phyloP scores from a whole-genome alignment of 805 yeast species.

The Novakomyces olei region DNA sequence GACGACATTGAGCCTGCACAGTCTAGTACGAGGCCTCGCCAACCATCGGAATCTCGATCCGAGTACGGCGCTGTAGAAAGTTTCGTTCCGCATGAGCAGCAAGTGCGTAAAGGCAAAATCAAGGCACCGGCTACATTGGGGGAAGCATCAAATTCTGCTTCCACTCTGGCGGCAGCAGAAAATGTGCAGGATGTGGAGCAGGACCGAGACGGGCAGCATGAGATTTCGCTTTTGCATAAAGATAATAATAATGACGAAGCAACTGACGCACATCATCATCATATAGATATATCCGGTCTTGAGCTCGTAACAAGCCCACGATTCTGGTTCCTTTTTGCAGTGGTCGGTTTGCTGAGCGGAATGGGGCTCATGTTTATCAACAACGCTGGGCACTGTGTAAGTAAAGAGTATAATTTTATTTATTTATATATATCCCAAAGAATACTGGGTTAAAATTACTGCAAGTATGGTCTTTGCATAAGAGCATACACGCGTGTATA shows the following conservation, averaged over 20 bases:
- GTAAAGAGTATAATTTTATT: neutral
- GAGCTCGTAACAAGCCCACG: neutral
- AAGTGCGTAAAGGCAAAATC: too few species aligned
- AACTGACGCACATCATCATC: neutral
- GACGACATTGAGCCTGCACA: too few species aligned
- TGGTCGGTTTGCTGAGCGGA: neutral
- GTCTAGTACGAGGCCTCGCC: too few species aligned
- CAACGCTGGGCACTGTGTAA: neutral
- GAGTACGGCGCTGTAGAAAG: too few species aligned
- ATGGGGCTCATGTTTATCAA: neutral
- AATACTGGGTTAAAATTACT: neutral
- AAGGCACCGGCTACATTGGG: too few species aligned
- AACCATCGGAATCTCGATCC: too few species aligned
- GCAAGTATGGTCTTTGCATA: neutral
- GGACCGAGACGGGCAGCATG: too few species aligned
- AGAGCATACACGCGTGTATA: neutral
- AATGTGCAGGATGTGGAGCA: too few species aligned
- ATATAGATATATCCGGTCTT: neutral
- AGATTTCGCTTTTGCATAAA: too few species aligned
- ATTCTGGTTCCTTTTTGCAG: neutral
- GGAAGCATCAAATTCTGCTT: too few species aligned
- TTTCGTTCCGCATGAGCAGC: too few species aligned
- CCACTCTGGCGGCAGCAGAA: too few species aligned
- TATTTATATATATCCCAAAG: neutral
- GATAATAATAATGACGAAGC: neutral